These are phyloP conservation scores for Tricholomella constricta DNA, from an alignment of 768 basidiomycete genomes.

Conservation along the genomic window DNA sequence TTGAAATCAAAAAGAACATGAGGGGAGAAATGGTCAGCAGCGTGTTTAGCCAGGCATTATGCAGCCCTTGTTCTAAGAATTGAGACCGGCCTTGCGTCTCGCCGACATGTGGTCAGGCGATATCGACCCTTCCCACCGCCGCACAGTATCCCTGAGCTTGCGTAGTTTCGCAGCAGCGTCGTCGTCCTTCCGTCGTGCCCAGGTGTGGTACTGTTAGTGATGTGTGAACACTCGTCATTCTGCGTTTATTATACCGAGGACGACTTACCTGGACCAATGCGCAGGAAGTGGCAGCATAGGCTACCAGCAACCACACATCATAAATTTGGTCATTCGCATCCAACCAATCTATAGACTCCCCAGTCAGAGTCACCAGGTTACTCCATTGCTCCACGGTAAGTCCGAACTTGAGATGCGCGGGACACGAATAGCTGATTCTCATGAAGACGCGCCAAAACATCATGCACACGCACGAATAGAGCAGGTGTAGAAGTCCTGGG, in stretches of 20 bases:
- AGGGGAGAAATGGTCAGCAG: slow-evolving; percentile 9
- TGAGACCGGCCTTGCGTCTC: slow-evolving; percentile 73
- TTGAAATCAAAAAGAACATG: slow-evolving; percentile 7
- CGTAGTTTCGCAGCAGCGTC: slow-evolving; percentile 74
- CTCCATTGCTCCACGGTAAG: slow-evolving; percentile 83
- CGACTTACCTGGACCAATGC: slow-evolving; percentile 82
- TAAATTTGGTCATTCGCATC: slow-evolving; percentile 77
- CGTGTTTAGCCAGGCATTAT: slow-evolving; percentile 3
- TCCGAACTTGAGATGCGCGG: slow-evolving; percentile 85
- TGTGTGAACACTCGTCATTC: slow-evolving; percentile 5
- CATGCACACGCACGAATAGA: slow-evolving; percentile 90
- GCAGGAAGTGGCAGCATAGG: slow-evolving; percentile 86
- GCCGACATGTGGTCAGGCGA: slow-evolving; percentile 95
- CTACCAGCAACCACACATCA: slow-evolving; percentile 85
- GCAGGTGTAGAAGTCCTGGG: slow-evolving; percentile 82
- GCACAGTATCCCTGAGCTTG: slow-evolving; percentile 81
- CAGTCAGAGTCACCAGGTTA: slow-evolving; percentile 67
- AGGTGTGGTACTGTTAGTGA: slow-evolving; percentile 81
- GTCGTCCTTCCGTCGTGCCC: slow-evolving; percentile 79
- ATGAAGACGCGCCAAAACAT: slow-evolving; percentile 99
- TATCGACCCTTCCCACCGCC: slow-evolving; percentile 84
- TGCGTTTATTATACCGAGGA: slow-evolving; percentile 5
- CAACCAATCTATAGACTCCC: slow-evolving; percentile 89
- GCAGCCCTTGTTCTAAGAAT: slow-evolving; percentile 18
- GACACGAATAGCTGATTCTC: slow-evolving; percentile 93